Conservation (phyloP, 352 stramenopile genomes). For the Discostella stelligera region DNA sequence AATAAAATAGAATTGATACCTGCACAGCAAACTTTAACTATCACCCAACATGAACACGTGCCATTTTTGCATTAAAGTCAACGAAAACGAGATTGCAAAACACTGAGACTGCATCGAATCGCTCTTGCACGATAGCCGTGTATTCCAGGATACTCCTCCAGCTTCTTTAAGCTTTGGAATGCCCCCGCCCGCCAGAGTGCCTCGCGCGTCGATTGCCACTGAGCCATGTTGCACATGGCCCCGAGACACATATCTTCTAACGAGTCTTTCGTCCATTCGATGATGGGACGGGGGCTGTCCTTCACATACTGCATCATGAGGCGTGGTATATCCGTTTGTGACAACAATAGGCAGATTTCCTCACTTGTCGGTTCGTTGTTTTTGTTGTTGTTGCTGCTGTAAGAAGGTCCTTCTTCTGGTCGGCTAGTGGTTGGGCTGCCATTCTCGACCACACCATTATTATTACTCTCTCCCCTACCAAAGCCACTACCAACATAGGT, state of each 20-base stretch:
- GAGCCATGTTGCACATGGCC: slow-evolving; percentile 44
- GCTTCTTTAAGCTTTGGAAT: slow-evolving; percentile 20
- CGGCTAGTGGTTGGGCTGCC: background rate
- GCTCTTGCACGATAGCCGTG: slow-evolving; percentile 45
- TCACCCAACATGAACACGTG: background rate
- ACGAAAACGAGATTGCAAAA: slow-evolving; percentile 15
- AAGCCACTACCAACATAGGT: slow-evolving; percentile 18
- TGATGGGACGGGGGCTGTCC: slow-evolving; percentile 21
- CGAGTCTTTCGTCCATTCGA: slow-evolving; percentile 58
- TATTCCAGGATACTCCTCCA: slow-evolving; percentile 43
- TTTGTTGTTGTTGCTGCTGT: background rate
- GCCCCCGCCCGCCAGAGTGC: slow-evolving; percentile 30
- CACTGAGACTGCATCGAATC: slow-evolving; percentile 38
- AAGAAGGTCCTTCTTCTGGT: background rate
- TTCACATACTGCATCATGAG: slow-evolving; percentile 36
- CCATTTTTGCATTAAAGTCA: background rate
- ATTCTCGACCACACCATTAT: background rate
- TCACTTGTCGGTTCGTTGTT: slow-evolving; percentile 17
- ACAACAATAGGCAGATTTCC: slow-evolving; percentile 40
- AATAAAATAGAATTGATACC: background rate
- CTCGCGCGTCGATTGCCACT: slow-evolving; percentile 27
- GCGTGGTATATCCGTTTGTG: slow-evolving; percentile 47
- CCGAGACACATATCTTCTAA: slow-evolving; percentile 55
- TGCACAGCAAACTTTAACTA: background rate
- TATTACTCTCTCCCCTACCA: background rate